phyloP scores from a whole-genome alignment of 1,139 yeast genomes.

The Yamadazyma trypodendri region DNA sequence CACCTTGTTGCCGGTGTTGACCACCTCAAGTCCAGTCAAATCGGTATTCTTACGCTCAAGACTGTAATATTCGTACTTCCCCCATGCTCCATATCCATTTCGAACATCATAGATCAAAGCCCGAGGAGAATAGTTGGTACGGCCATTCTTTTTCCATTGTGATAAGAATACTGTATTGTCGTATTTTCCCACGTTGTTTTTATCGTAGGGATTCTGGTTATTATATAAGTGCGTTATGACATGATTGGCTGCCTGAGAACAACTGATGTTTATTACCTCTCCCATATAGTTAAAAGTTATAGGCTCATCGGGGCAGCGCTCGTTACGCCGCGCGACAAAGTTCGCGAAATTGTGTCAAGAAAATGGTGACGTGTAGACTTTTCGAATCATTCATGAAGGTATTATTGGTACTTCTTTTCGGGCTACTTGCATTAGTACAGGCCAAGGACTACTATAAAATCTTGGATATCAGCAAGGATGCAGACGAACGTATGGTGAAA shows the following conservation, averaged over 20 bases:
- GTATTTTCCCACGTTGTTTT: constrained; percentile 26
- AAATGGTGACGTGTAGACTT: constrained; percentile 10
- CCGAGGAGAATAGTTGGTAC: constrained; percentile 74
- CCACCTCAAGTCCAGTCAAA: constrained; percentile 13
- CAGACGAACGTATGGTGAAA: constrained; percentile 80
- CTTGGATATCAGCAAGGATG: constrained; percentile 69
- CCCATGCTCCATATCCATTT: constrained; percentile 64
- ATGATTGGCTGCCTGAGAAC: constrained; percentile 74
- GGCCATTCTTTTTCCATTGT: constrained; percentile 36
- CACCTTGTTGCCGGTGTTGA: constrained; percentile 15
- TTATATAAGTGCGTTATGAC: constrained; percentile 77
- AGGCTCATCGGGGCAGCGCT: neutral
- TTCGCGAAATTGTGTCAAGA: too few species aligned
- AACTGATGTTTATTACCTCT: constrained; percentile 68
- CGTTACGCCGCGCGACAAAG: neutral
- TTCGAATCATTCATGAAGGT: constrained; percentile 7
- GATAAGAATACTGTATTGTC: constrained; percentile 31
- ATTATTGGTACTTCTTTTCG: constrained; percentile 7
- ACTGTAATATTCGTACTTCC: constrained; percentile 50
- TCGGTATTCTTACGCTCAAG: constrained; percentile 3
- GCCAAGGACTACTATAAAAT: constrained; percentile 35
- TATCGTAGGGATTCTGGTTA: constrained; percentile 61
- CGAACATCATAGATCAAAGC: constrained; percentile 73
- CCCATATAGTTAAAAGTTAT: constrained; percentile 57
- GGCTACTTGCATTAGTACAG: constrained; percentile 10